Evolutionary conservation across 257 asterid species (phyloP).

Genomic region (Scutellaria galericulata): DNA sequence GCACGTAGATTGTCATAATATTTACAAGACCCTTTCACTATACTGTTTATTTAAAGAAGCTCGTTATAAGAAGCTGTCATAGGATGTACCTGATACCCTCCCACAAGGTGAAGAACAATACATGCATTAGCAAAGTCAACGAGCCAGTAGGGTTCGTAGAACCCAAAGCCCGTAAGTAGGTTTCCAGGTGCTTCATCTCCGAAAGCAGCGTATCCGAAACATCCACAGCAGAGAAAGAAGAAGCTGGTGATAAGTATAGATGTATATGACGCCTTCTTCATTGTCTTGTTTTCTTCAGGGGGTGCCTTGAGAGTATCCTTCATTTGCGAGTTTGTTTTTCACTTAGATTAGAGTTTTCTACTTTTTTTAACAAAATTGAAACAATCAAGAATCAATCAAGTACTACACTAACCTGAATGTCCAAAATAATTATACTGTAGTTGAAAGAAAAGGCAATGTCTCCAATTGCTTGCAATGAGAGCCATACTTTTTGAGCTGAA

Average conservation of each 20-base stretch:
- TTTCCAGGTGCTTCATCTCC: conserved; percentile 69
- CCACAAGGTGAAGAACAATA: conserved; percentile 69
- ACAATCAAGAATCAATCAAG: neutral
- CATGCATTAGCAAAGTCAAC: conserved; percentile 70
- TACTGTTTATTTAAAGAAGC: neutral
- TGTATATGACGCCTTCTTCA: conserved; percentile 55
- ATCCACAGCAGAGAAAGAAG: conserved; percentile 70
- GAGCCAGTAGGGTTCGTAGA: conserved; percentile 82
- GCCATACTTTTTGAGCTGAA: conserved; percentile 45
- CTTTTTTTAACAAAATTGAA: neutral
- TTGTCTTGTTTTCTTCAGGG: conserved; percentile 55
- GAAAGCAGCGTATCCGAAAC: conserved; percentile 79
- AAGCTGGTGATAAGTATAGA: conserved; percentile 56
- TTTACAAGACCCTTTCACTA: neutral
- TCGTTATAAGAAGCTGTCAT: too few relatives aligned
- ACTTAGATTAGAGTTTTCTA: conserved; percentile 3
- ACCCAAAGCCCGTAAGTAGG: conserved; percentile 74
- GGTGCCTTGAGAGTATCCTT: conserved; percentile 65
- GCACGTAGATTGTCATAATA: neutral
- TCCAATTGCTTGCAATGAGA: conserved; percentile 53
- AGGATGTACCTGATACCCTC: conserved; percentile 60
- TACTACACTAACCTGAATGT: conserved; percentile 45
- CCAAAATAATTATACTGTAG: conserved; percentile 56
- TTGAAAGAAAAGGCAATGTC: conserved; percentile 64
- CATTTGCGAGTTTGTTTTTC: conserved; percentile 34